phyloP scores from a whole-genome alignment of 192 early-diverging fungal species.

The Coemansia sp. region DNA sequence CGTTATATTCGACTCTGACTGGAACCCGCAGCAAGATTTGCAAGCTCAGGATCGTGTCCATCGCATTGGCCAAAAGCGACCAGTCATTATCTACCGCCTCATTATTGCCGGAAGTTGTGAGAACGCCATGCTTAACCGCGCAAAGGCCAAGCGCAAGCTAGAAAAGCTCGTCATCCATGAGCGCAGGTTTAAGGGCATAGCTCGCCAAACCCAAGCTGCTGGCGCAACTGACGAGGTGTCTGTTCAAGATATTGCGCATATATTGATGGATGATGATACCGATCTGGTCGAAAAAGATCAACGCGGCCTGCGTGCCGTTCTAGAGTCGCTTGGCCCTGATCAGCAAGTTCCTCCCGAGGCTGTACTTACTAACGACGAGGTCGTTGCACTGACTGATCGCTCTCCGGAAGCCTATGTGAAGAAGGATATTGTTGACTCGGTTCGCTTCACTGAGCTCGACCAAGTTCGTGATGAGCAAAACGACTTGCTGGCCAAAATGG shows the following conservation, averaged over 20 bases:
- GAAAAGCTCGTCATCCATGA: constrained; percentile 98
- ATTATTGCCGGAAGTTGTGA: constrained; percentile 87
- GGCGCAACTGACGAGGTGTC: constrained; percentile 50
- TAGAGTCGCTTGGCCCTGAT: constrained; percentile 29
- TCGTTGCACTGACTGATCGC: constrained; percentile 40
- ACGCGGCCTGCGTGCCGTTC: constrained; percentile 11
- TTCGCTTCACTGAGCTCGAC: constrained; percentile 33
- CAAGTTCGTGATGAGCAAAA: constrained; percentile 33
- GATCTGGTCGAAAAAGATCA: constrained; percentile 59
- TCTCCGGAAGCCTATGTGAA: constrained; percentile 37
- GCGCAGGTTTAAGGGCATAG: constrained; percentile 72
- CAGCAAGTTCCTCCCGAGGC: constrained; percentile 32
- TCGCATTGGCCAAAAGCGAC: constrained; percentile 92
- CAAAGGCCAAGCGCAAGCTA: constrained; percentile 83
- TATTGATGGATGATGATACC: constrained; percentile 72
- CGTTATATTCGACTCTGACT: constrained; percentile 94
- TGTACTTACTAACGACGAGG: constrained; percentile 30
- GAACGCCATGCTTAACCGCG: constrained; percentile 77
- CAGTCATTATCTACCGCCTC: constrained; percentile 90
- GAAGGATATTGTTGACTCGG: not conserved
- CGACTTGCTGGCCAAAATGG: constrained; percentile 46
- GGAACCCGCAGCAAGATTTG: constrained; percentile 99
- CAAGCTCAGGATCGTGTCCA: constrained; percentile 98
- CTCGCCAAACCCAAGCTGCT: not conserved
- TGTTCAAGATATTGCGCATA: constrained; percentile 71